These are phyloP conservation scores for Bryum argenteum DNA, from an alignment of 225 moss, liverwort and hornwort genomes.

Conservation along the genomic window DNA sequence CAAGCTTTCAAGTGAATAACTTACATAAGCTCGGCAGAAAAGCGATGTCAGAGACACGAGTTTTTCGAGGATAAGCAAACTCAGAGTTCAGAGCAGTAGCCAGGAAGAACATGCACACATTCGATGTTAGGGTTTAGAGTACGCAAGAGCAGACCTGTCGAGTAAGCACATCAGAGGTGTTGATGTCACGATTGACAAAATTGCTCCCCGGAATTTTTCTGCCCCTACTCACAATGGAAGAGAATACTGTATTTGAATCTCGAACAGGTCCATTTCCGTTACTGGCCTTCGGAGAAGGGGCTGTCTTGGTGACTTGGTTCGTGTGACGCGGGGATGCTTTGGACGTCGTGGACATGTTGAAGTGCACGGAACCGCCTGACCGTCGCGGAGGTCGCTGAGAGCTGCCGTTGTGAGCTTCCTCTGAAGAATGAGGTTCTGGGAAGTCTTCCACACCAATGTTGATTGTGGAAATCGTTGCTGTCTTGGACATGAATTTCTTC, in stretches of 20 bases:
- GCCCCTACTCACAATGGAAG: conserved; percentile 22
- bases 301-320: conserved; percentile 29
- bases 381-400: conserved; percentile 29
- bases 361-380: conserved; percentile 35
- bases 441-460: conserved; percentile 43
- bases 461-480: conserved; percentile 37
- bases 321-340: conserved; percentile 33
- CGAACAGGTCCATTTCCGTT: conserved; percentile 21
- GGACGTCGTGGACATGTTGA: conserved; percentile 36
- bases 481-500: conserved; percentile 40
- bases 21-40: not conserved
- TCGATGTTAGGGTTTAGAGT: conserved; percentile 23
- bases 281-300: conserved; percentile 17
- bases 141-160: conserved; percentile 37
- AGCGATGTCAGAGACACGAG: not conserved
- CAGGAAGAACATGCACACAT: not conserved
- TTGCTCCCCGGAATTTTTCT: conserved; percentile 19
- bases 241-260: conserved; percentile 18
- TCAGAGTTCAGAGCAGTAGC: not conserved
- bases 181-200: conserved; percentile 31
- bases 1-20: not conserved
- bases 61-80: not conserved
- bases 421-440: conserved; percentile 20
- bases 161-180: conserved; percentile 13
- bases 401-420: conserved; percentile 27